Conservation (phyloP, 2,329 filamentous ascomycete genomes). For the Shiraia sp. region DNA sequence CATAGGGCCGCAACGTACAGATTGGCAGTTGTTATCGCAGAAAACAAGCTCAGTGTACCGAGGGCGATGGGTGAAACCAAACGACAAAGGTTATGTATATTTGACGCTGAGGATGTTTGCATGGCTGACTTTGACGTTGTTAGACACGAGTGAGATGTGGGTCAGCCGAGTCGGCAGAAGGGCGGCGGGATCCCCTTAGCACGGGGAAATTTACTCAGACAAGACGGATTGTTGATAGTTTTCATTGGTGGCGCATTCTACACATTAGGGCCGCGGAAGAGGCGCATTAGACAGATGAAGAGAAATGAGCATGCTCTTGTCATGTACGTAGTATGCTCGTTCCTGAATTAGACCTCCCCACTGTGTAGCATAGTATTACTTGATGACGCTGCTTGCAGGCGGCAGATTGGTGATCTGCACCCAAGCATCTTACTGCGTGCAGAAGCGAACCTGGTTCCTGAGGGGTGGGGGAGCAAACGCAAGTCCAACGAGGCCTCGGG, state of each 20-base stretch:
- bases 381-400: not conserved
- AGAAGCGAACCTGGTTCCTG: slow-evolving; percentile 7
- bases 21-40: not conserved
- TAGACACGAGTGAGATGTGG: not conserved
- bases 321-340: too few relatives aligned
- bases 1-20: not conserved
- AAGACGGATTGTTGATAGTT: not conserved
- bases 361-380: too few relatives aligned
- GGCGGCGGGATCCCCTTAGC: not conserved
- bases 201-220: slow-evolving; percentile 1
- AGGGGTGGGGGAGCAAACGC: slow-evolving; percentile 22
- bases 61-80: slow-evolving; percentile 3
- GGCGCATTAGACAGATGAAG: slow-evolving; percentile 30
- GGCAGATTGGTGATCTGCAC: not conserved
- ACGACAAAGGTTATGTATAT: not conserved
- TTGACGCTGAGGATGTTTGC: not conserved
- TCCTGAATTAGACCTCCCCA: too few relatives aligned
- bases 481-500: slow-evolving; percentile 23
- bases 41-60: too few relatives aligned
- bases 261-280: not conserved
- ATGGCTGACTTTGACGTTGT: not conserved
- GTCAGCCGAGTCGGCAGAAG: not conserved
- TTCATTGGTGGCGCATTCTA: not conserved
- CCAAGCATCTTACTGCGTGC: slow-evolving; percentile 8
- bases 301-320: too few relatives aligned